Base-by-base conservation (phyloP, 2,329 filamentous ascomycete species). In the Albifimbria verrucaria region DNA sequence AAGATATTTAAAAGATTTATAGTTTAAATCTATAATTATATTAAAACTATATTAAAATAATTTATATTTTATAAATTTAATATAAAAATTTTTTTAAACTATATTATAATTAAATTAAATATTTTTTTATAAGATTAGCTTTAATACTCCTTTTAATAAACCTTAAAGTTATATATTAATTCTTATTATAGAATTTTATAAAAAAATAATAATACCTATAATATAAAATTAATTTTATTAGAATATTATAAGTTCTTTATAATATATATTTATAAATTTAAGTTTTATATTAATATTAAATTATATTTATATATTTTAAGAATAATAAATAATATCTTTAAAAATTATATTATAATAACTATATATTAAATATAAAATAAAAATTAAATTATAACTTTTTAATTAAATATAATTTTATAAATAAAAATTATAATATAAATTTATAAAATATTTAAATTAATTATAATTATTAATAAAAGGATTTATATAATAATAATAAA, bases 321-420 rank as follows among this genome's bases (percentile, higher is more conserved):
- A n/a, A n/a, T n/a, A n/a, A n/a, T n/a, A n/a, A n/a, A n/a, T 5
- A 50, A 10, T 36, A 47, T 54, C 9, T 36, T 36, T 41, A 32
- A 20, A 51, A 32, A 18, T 51, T n/a, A n/a, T n/a, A n/a, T n/a
- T n/a, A n/a, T n/a, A n/a, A n/a, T n/a, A n/a, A n/a, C n/a, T n/a
- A n/a, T 49, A 49, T 21, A 56, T 25, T 49, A 49, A 32, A 11
- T n/a, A 51, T 32, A 52, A 49, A 32, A 52, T 10, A 36, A 10
- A 36, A 10, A 10, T 36, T 10, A 9, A 10, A 36, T 36, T n/a
- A 10, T 36, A 10, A 10, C 10, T 36, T 10, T n/a, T 36, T 10
- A 10, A 9, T 36, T 10, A 10, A 36, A 10, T 36, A 36, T 10
- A 10, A 10, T n/a, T 36, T 36, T 36, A 10, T 36, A 10, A 10